These are phyloP conservation scores for Cyberlindnera maclurae DNA, from an alignment of 805 yeast species.

Conservation along the genomic window DNA sequence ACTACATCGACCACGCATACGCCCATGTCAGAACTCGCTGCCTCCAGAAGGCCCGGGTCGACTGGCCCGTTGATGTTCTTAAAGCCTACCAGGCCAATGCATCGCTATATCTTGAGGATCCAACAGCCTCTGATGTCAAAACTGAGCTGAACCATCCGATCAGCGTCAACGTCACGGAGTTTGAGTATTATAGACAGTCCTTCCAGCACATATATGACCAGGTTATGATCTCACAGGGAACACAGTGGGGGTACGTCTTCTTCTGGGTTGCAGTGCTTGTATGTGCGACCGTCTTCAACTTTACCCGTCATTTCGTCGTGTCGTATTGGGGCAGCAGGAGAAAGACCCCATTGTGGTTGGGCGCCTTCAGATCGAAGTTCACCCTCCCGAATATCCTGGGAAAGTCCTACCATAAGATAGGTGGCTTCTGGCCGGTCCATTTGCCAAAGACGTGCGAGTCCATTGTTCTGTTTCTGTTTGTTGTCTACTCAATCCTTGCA, in stretches of 20 bases:
- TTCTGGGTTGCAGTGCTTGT: conserved; percentile 33
- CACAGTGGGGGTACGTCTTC: conserved; percentile 40
- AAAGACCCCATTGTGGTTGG: conserved; percentile 11
- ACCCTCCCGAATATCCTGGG: conserved; percentile 24
- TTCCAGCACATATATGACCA: conserved; percentile 32
- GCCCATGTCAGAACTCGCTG: conserved; percentile 32
- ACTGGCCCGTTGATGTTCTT: conserved; percentile 29
- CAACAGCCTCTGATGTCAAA: conserved; percentile 21
- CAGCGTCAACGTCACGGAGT: conserved; percentile 26
- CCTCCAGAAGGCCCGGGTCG: conserved; percentile 26
- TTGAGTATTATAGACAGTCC: conserved; percentile 26
- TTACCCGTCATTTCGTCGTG: conserved; percentile 22
- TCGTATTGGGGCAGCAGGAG: conserved; percentile 17
- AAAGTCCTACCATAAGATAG: conserved; percentile 17
- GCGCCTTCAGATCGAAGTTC: conserved; percentile 19
- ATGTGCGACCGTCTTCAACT: conserved; percentile 26
- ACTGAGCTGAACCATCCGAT: conserved; percentile 27
- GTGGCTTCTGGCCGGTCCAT: conserved; percentile 23
- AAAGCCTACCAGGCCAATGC: conserved; percentile 30
- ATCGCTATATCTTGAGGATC: conserved; percentile 26
- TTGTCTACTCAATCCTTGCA: conserved; percentile 26
- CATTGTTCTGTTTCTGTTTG: conserved; percentile 26
- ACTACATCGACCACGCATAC: conserved; percentile 31
- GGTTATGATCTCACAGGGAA: conserved; percentile 32
- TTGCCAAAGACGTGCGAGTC: conserved; percentile 26